A percentile compares a stretch with the other conserved stretches of the same genome.
These are phyloP conservation scores for Gloeopeniophorella convolvens DNA, from an alignment of 768 basidiomycete species.

Conservation along the genomic window DNA sequence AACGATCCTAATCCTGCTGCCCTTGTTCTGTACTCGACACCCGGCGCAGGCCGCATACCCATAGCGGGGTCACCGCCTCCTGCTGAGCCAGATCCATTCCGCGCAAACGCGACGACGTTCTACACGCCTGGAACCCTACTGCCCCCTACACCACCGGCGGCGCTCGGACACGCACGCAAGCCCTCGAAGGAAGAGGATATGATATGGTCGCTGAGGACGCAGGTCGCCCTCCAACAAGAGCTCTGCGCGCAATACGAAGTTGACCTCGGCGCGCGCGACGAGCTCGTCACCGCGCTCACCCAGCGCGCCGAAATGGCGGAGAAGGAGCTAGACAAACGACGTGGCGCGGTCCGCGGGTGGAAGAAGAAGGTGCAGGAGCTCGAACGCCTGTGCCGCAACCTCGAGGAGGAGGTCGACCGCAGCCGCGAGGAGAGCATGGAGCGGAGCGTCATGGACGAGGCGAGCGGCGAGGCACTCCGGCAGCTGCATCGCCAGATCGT, in stretches of 20 bases:
- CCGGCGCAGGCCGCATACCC: constrained; percentile 17
- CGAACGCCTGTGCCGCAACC: constrained; percentile 54
- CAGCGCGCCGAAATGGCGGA: constrained; percentile 49
- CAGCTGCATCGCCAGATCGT: constrained; percentile 76
- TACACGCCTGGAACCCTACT: constrained; percentile 72
- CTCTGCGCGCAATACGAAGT: constrained; percentile 70
- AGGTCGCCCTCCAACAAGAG: constrained; percentile 69
- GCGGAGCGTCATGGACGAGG: constrained; percentile 77
- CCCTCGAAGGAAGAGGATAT: constrained; percentile 66
- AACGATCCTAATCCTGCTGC: constrained; percentile 49
- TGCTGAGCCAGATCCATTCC: constrained; percentile 66
- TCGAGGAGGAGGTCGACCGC: constrained; percentile 85
- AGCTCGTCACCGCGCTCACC: constrained; percentile 56
- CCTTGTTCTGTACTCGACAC: constrained; percentile 38
- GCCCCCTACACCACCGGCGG: constrained; percentile 47
- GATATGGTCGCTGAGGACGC: constrained; percentile 68
- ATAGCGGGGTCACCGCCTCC: constrained; percentile 16
- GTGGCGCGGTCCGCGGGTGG: constrained; percentile 49
- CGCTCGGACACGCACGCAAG: constrained; percentile 43
- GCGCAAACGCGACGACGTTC: constrained; percentile 65
- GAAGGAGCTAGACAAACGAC: constrained; percentile 58
- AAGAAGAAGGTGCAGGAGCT: constrained; percentile 74
- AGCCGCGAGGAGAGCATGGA: constrained; percentile 78
- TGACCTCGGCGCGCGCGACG: constrained; percentile 67
- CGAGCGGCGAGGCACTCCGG: constrained; percentile 70